Base-by-base conservation (phyloP, 2,329 filamentous ascomycete genomes). In the Sordariomycetes sp. region DNA sequence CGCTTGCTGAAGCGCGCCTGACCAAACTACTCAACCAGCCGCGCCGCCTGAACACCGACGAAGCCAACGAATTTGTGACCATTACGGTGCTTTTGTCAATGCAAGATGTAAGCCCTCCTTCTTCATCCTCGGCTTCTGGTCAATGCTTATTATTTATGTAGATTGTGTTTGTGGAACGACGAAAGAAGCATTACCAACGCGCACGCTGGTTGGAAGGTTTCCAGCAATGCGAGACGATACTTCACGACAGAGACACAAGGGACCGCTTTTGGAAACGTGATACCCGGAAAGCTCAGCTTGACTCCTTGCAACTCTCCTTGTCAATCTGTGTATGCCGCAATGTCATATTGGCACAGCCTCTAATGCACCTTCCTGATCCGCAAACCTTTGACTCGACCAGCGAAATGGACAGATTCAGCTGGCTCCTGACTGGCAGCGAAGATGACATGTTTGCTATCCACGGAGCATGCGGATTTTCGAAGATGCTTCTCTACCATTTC, bases 401-500 rank as follows among this genome's bases (percentile, higher is more conserved):
- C 8, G 51, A 59, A 32, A 39, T 51, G 2, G 38, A 44, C 3
- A 48, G 57, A 17, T 63, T 63, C 32, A 52, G 48, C 7, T 63
- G 59, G 56, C 49, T 63, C 8, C 45, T 59, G 1, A 59, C 62
- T 27, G 59, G 58, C 4, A 51, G 49, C 1, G 45, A 51, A 21
- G 40, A 37, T 14, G 55, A 60, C 9, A 51, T 55, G 40, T 53
- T 50, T 21, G 48, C 60, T 33, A 58, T 63, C 4, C 59, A 63
- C 30, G 59, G 59, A 8, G 59, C 57, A 1, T 63, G 59, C 30
- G 59, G 59, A 8, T 63, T 63, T 36, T 63, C 59, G 0, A 60
- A 58, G 33, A 57, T 52, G 26, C 43, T 63, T 4, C 46, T 63
- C 16, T 51, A 61, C 30, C 47, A 45, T 9, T 47, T 63, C 27